Conservation (phyloP, 306 rosid species). For the Delonix regia region DNA sequence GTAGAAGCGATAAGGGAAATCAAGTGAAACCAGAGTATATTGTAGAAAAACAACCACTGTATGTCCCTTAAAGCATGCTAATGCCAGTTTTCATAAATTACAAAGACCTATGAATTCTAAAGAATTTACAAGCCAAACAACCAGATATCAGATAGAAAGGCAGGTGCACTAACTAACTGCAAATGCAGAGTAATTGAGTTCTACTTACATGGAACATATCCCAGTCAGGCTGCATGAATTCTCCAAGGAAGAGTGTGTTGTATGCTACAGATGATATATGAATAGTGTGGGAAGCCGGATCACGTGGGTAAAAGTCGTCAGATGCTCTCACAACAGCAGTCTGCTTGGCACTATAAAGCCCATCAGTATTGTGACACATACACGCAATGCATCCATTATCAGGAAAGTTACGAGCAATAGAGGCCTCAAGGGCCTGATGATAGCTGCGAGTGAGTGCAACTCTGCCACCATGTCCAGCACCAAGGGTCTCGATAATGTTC, state of each 20-base stretch:
- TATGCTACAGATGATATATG: conserved; percentile 96
- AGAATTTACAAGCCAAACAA: not conserved
- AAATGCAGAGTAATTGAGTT: not conserved
- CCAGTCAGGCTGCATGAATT: conserved; percentile 99
- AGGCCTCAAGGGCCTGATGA: conserved; percentile 85
- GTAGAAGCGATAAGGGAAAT: not conserved
- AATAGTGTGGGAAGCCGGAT: conserved; percentile 96
- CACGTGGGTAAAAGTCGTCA: conserved; percentile 89
- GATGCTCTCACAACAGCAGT: conserved; percentile 94
- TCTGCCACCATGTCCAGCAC: conserved; percentile 93
- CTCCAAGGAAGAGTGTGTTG: conserved; percentile 94
- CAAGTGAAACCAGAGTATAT: not conserved
- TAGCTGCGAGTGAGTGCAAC: conserved; percentile 91
- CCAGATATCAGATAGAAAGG: not conserved
- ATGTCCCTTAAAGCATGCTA: too few species aligned
- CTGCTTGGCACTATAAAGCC: conserved; percentile 84
- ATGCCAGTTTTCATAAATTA: too few species aligned
- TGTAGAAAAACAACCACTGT: not conserved
- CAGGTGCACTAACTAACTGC: not conserved
- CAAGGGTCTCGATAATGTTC: conserved; percentile 92
- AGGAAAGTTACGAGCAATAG: conserved; percentile 75
- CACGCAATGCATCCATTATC: conserved; percentile 97
- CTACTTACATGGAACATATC: conserved; percentile 96
- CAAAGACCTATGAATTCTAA: too few species aligned
- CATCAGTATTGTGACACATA: conserved; percentile 98